Base-by-base conservation (phyloP, 306 rosid genomes). In the Malus orientalis region DNA sequence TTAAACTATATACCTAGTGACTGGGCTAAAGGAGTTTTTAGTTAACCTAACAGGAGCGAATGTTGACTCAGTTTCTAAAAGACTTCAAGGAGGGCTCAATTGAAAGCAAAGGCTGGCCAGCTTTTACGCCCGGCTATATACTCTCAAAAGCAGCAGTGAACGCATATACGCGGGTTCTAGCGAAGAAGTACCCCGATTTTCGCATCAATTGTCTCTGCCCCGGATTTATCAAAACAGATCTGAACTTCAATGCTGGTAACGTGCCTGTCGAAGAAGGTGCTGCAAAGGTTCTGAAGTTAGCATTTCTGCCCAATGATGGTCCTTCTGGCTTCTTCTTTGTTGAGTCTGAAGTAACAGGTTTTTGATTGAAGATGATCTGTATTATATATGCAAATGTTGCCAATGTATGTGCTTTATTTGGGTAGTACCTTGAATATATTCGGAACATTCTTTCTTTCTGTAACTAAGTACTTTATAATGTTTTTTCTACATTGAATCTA, bases 131-230 rank as follows among this genome's bases (percentile, higher is more conserved):
- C 29, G 74, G 79, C 59, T 88, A 87, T 63, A 27, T 1, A 8
- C 8, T 86, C 44, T 86, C 92, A 36, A 90, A 90, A 81, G 85
- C 74, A n/a, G 81, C 89, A 40, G 22, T 82, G 42, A 79, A 66
- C 82, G 85, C 82, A 36, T 64, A 83, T 74, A 86, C 93, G 58
- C 79, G 90, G 57, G 25, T 81, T 67, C 69, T 86, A 23, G 86
- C 90, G 9, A 84, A 76, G 63, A 83, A 83, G 76, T 51, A 79
- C 29, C 86, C 81, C 1, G 22, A 33, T 25, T 81, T 82, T 27
- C 76, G 83, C 65, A 75, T 89, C 12, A 89, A 89, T 59, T 63
- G 71, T 71, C 84, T 84, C 53, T 85, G 90, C n/a, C 93, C 93
- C 22, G 88, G 89, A 14, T 83, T 16, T 40, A 40, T 40, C 65